Percentiles rank a stretch among this genome's conserved stretches.
Evolutionary conservation across 805 yeast species (phyloP).

Genomic region (Helenozyma rhizophorensis): DNA sequence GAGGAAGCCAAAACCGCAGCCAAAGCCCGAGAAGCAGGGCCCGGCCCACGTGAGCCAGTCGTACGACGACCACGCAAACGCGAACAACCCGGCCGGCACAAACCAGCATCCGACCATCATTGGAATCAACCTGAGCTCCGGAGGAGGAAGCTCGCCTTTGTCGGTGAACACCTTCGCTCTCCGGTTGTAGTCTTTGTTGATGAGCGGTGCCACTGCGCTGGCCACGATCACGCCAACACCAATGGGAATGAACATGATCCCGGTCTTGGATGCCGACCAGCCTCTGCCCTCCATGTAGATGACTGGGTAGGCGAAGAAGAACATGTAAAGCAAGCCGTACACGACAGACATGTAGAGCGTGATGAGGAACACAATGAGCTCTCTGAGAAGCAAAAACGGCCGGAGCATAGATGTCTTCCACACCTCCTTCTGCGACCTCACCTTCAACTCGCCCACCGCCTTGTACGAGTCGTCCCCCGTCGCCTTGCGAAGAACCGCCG

Average conservation of each 20-base stretch:
- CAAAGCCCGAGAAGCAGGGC: conserved; percentile 50
- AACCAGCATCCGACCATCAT: conserved; percentile 59
- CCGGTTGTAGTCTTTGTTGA: conserved; percentile 46
- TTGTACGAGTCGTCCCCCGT: conserved; percentile 51
- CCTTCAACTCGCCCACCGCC: conserved; percentile 45
- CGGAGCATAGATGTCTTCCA: conserved; percentile 46
- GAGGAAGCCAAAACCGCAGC: conserved; percentile 52
- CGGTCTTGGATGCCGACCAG: conserved; percentile 51
- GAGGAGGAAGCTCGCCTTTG: conserved; percentile 48
- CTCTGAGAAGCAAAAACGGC: conserved; percentile 47
- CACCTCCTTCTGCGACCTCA: conserved; percentile 36
- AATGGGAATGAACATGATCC: conserved; percentile 56
- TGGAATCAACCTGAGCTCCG: conserved; percentile 51
- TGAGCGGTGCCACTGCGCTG: conserved; percentile 36
- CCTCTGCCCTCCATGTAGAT: conserved; percentile 54
- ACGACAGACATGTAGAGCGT: conserved; percentile 56
- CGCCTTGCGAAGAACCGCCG: conserved; percentile 45
- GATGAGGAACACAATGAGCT: conserved; percentile 51
- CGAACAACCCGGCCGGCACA: conserved; percentile 48
- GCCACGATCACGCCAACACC: conserved; percentile 51
- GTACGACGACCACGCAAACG: conserved; percentile 54
- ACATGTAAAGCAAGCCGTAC: conserved; percentile 60
- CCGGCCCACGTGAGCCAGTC: conserved; percentile 51
- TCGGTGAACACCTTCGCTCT: conserved; percentile 43
- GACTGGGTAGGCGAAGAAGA: conserved; percentile 60